Evolutionary conservation across 2,329 filamentous ascomycete species (phyloP), one percentile per base, ranked within the genome.

Genomic region (Dactylellina drechsleri): DNA sequence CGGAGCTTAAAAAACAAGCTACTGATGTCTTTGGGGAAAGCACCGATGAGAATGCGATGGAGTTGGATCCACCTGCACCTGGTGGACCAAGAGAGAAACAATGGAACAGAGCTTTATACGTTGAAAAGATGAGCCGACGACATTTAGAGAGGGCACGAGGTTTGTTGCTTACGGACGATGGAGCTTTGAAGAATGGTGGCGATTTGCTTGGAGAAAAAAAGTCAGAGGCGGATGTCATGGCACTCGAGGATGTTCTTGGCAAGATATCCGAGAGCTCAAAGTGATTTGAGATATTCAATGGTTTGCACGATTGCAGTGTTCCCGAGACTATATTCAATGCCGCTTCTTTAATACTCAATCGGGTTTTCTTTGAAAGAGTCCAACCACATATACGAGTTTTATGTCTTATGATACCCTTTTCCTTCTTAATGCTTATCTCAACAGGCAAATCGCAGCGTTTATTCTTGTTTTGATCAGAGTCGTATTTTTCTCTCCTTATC

Each of bases 111-210:
- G 85, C 90, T 67, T 87, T 91, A 77, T 98, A 98, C 81, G 89
- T 98, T 57, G 93, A 97, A 82, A 86, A 87, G 64, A 89, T 93
- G 79, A 91, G 92, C 59, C 85, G 88, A 78, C 86, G 91, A 73
- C 91, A 96, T 80, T 83, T 97, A 47, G 92, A 96, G 83, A 85
- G 83, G 28, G 84, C 88, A 52, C 84, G 88, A 53, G 91, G 91
- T 0, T 83, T 93, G 67, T 90, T 92, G 79, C 81, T 91, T 40
- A 88, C 87, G 1, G 81, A 83, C 4, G 83, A 86, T 73, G 89
- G 89, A 10, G 88, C 88, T 79, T 85, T 90, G 56, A 85, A 86
- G 73, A 88, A 89, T 79, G 88, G 88, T 10, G 64, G 71, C n/a
- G 71, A 75, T 31, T 45, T 75, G 31, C 54, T 73, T 7, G 68